A percentile compares a stretch with the other conserved stretches of the same genome.
These are phyloP conservation scores for Symbiodinium natans DNA, from an alignment of 73 alveolate genomes.

Conservation along the genomic window DNA sequence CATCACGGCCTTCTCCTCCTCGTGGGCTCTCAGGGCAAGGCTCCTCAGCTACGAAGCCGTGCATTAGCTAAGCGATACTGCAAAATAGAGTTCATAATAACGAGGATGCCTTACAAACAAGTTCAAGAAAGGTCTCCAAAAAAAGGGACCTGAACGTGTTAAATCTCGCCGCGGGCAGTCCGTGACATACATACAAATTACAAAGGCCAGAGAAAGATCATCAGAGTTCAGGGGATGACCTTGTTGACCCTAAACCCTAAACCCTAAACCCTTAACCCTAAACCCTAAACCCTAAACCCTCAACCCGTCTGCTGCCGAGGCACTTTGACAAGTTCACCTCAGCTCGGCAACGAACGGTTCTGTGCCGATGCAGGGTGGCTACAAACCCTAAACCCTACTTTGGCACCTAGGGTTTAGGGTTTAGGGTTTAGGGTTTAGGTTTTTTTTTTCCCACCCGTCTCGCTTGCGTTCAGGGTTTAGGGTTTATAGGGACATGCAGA, in stretches of 20 bases:
- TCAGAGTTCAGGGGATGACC: no score
- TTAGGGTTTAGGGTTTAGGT: no score
- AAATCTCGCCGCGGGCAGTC: not conserved
- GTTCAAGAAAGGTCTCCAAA: not conserved
- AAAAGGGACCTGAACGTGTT: not conserved
- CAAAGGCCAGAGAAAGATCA: no score
- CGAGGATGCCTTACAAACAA: not conserved
- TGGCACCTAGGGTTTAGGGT: no score
- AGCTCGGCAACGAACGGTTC: not conserved
- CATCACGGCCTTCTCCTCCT: slow-evolving; percentile 47
- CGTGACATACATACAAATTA: not conserved
- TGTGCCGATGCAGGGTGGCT: not conserved
- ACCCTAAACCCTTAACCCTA: no score
- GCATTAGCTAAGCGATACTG: not conserved
- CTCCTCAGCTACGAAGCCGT: slow-evolving; percentile 15
- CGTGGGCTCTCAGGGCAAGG: slow-evolving; percentile 25
- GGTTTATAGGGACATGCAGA: not conserved
- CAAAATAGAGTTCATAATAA: not conserved
- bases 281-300: no score
- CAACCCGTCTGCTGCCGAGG: not conserved
- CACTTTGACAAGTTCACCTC: slow-evolving; percentile 41
- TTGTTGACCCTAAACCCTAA: not conserved
- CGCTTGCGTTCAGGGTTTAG: not conserved
- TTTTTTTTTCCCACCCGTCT: not conserved
- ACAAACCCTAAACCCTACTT: slow-evolving; percentile 8